Percentiles rank a stretch among this genome's conserved stretches.
phyloP scores from a whole-genome alignment of 305 asterid species.

The Withania somnifera region DNA sequence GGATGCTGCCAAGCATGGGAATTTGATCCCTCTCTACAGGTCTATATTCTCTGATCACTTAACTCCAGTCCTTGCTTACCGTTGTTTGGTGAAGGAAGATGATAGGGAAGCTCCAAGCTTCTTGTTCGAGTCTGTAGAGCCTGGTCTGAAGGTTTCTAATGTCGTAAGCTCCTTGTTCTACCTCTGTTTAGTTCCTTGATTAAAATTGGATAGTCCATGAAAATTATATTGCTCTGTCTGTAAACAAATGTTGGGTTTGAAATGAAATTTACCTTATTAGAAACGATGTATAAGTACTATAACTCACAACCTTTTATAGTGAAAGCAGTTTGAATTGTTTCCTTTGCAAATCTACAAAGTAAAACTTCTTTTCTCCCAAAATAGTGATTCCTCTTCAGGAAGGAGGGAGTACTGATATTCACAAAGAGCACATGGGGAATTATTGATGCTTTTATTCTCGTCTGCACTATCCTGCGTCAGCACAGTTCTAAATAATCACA shows the following conservation, averaged over 20 bases:
- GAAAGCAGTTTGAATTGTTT: not conserved
- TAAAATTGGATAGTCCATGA: not conserved
- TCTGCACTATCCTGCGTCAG: not conserved
- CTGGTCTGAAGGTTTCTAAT: constrained; percentile 3
- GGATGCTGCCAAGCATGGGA: constrained; percentile 12
- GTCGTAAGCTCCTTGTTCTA: constrained; percentile 6
- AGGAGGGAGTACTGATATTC: not conserved
- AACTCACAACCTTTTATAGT: not conserved
- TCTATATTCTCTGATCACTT: constrained; percentile 15
- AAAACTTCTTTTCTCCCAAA: not conserved
- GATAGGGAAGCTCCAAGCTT: constrained; percentile 19
- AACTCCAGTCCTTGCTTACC: constrained; percentile 13
- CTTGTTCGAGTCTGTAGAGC: constrained; percentile 64
- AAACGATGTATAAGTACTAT: not conserved
- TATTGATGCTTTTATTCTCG: not conserved
- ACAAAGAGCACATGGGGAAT: not conserved
- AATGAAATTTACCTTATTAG: not conserved
- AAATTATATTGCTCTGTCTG: not conserved
- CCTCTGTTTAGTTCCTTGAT: not conserved
- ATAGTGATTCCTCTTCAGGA: not conserved
- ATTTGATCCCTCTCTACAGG: constrained; percentile 11
- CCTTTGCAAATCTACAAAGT: not conserved
- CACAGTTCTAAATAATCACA: not conserved
- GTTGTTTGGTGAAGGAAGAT: constrained; percentile 15
- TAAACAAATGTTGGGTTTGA: not conserved